Evolutionary conservation across 1,284 basidiomycete species (phyloP).

Genomic region (Baeospora myosura): DNA sequence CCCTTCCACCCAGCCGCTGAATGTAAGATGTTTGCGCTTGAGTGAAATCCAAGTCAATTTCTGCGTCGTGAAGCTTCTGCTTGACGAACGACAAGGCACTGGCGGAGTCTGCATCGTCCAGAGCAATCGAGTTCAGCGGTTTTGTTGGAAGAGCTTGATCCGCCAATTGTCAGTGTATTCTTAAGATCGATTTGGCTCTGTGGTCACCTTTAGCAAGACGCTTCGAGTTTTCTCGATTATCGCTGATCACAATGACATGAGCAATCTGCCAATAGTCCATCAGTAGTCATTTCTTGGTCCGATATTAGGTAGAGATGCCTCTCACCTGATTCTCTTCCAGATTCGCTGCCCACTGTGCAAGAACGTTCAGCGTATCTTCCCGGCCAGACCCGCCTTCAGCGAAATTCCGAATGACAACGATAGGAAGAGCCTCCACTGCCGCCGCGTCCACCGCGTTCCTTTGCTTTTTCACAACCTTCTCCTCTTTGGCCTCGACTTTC

Average conservation of each 20-base stretch:
- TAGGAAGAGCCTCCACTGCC: conserved; percentile 60
- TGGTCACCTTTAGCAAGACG: conserved; percentile 65
- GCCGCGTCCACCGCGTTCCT: conserved; percentile 35
- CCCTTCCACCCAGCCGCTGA: conserved; percentile 77
- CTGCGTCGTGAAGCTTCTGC: conserved; percentile 66
- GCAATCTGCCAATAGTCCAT: conserved; percentile 45
- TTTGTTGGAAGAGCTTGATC: conserved; percentile 74
- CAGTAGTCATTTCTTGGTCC: no score
- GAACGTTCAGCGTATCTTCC: conserved; percentile 68
- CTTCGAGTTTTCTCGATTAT: conserved; percentile 86
- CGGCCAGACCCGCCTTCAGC: conserved; percentile 55
- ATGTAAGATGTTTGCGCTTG: conserved; percentile 50
- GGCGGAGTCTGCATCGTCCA: conserved; percentile 80
- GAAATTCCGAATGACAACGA: conserved; percentile 83
- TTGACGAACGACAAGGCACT: conserved; percentile 79
- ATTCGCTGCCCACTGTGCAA: conserved; percentile 83
- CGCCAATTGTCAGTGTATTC: not conserved
- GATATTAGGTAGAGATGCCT: not conserved
- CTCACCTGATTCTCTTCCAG: conserved; percentile 74
- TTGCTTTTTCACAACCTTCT: conserved; percentile 17
- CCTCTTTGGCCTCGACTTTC: conserved; percentile 22
- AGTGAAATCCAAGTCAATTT: conserved; percentile 44
- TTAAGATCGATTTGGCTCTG: not conserved
- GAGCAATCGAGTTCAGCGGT: conserved; percentile 70
- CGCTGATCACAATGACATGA: conserved; percentile 87